Evolutionary conservation across 2,329 filamentous ascomycete species (phyloP), one percentile per base, ranked within the genome.

Genomic region (Aspergillus sp.): DNA sequence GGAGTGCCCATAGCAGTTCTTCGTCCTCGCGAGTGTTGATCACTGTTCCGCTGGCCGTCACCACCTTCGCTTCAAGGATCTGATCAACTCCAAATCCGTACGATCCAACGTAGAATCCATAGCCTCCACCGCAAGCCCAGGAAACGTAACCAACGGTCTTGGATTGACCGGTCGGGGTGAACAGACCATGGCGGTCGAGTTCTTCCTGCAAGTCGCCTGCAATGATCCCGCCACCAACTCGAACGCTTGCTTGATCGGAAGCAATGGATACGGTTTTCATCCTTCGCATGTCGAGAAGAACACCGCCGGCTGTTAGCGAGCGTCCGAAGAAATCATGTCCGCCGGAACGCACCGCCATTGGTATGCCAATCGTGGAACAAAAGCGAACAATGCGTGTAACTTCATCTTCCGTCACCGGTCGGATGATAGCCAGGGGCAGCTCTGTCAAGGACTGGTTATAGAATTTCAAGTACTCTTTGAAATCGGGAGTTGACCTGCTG

Each of bases 31-130:
- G 11, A 20, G 46, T 36, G 18, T 56, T n/a, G 26, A 58, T 4
- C 7, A 58, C 14, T 4, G 29, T 12, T 14, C 56, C 56, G 9
- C 26, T 6, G 4, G 50, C 56, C 16, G 42, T 39, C 7, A 54
- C 39, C 10, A 58, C 29, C 16, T 54, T 54, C n/a, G 61, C 63
- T 0, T 65, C 70, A 4, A 77, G 45, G 24, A 78, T 75, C 60
- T 77, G 71, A 51, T 78, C 75, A 16, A 70, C 68, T 2, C 75
- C 75, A 1, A 76, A 56, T 5, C 76, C 76, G 55, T 65, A 68
- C 1, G 52, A 39, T 1, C 64, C 60, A 6, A 65, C 64, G 20
- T 72, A 66, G 0, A 69, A 65, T 4, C 74, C 75, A 55, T 76
- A 76, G 6, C 75, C 74, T 9, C 73, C 75, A 4, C 65, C 63